Evolutionary conservation across 495 filamentous ascomycete species (phyloP).

Genomic region (Aspergillus baeticus): DNA sequence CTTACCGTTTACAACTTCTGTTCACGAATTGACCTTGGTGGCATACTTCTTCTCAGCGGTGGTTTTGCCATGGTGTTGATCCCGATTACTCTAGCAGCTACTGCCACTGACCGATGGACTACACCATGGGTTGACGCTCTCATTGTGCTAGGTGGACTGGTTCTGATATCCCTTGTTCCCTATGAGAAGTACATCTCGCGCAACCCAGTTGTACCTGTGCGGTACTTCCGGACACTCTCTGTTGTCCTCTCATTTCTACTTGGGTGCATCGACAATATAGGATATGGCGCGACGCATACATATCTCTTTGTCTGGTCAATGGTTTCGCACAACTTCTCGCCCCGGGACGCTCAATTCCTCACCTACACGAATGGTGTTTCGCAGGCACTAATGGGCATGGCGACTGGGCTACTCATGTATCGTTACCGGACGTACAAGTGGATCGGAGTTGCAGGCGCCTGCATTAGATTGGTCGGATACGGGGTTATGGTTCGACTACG

Average conservation of each 20-base stretch:
- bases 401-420: constrained; percentile 40
- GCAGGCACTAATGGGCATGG: constrained; percentile 41
- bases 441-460: constrained; percentile 38
- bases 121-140: constrained; percentile 44
- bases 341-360: constrained; percentile 44
- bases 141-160: constrained; percentile 35
- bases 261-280: constrained; percentile 39
- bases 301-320: constrained; percentile 49
- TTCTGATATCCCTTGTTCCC: constrained; percentile 36
- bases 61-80: constrained; percentile 36
- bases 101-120: constrained; percentile 35
- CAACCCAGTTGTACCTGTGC: constrained; percentile 44
- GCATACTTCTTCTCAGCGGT: constrained; percentile 39
- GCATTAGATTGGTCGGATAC: constrained; percentile 46
- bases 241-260: constrained; percentile 39
- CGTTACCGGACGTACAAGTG: constrained; percentile 45
- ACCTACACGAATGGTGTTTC: constrained; percentile 45
- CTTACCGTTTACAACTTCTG: constrained; percentile 41
- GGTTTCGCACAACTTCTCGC: constrained; percentile 38
- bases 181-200: constrained; percentile 44
- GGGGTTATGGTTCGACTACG: constrained; percentile 50
- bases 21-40: constrained; percentile 46
- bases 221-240: constrained; percentile 40
- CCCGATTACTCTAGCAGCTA: constrained; percentile 42
- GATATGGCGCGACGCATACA: constrained; percentile 40